Evolutionary conservation across 1,284 basidiomycete genomes (phyloP).

Genomic region (Leccinum fallax): DNA sequence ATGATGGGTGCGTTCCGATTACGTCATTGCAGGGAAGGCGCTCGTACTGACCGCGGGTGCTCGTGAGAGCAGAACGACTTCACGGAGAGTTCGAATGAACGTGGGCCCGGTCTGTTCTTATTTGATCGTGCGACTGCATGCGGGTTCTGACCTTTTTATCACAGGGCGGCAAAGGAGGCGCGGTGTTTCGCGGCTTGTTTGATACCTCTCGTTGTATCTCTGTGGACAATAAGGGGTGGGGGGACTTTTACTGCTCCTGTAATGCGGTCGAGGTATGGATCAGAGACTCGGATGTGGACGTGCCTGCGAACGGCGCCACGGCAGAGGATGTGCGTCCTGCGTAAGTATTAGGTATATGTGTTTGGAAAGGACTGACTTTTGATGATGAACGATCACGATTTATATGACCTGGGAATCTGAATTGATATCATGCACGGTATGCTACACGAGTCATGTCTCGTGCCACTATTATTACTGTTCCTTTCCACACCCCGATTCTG

Average conservation of each 20-base stretch:
- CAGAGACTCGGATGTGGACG: slow-evolving; percentile 1
- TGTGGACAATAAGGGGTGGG: slow-evolving; percentile 57
- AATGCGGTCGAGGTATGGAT: slow-evolving; percentile 64
- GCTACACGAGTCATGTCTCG: not conserved
- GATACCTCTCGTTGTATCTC: slow-evolving; percentile 43
- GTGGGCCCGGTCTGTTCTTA: slow-evolving; percentile 54
- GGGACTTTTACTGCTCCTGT: slow-evolving; percentile 55
- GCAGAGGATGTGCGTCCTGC: not conserved
- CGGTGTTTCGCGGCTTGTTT: slow-evolving; percentile 51
- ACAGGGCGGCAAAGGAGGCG: slow-evolving; percentile 33
- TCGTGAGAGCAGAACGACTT: slow-evolving; percentile 20
- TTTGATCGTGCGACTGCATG: not conserved
- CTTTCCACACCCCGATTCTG: too few species aligned
- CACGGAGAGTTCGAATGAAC: slow-evolving; percentile 61
- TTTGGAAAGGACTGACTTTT: not conserved
- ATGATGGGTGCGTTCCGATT: slow-evolving; percentile 15
- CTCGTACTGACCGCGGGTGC: not conserved
- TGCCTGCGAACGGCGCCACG: not conserved
- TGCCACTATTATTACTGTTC: not conserved
- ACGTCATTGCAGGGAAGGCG: slow-evolving; percentile 25
- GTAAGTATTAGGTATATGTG: not conserved
- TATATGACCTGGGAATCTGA: not conserved
- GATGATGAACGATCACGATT: too few species aligned
- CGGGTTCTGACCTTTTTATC: slow-evolving; percentile 1
- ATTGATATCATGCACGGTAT: not conserved